phyloP scores from a whole-genome alignment of 1,139 yeast species.

The Pneumocystis wakefieldiae region DNA sequence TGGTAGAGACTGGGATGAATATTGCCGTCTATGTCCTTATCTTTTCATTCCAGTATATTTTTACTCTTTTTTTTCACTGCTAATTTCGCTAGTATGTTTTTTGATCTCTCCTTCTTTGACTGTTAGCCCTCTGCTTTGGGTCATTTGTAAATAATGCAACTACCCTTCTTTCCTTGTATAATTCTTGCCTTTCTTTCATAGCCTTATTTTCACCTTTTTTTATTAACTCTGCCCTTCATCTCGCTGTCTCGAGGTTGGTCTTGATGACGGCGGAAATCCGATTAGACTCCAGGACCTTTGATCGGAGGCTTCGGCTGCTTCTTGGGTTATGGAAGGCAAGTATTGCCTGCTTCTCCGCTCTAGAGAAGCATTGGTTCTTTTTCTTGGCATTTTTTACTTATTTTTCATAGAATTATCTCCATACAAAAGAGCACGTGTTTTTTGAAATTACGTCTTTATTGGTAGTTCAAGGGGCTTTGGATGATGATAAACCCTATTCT shows the following conservation, averaged over 20 bases:
- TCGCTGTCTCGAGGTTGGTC: not conserved
- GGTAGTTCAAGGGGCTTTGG: conserved; percentile 66
- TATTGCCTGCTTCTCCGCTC: not conserved
- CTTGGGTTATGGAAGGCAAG: conserved; percentile 7
- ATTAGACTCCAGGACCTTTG: conserved; percentile 4
- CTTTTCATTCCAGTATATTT: conserved; percentile 52
- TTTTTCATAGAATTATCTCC: not conserved
- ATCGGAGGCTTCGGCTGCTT: conserved; percentile 4
- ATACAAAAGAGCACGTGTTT: conserved; percentile 22
- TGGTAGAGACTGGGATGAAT: conserved; percentile 86
- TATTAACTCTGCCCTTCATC: not conserved
- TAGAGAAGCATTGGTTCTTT: not conserved
- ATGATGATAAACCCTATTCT: conserved; percentile 79
- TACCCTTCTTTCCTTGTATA: no score
- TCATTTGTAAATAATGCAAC: no score
- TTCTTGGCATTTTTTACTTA: not conserved
- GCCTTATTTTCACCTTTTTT: not conserved
- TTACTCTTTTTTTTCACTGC: not conserved
- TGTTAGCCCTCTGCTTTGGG: not conserved
- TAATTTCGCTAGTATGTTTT: not conserved
- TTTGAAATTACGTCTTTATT: conserved; percentile 42
- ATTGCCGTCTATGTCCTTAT: conserved; percentile 78
- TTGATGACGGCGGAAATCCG: conserved; percentile 6
- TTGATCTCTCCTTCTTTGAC: not conserved
- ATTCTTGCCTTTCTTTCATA: no score